Base-by-base conservation (phyloP, 192 early-diverging fungal genomes). In the Linnemannia hyalina region DNA sequence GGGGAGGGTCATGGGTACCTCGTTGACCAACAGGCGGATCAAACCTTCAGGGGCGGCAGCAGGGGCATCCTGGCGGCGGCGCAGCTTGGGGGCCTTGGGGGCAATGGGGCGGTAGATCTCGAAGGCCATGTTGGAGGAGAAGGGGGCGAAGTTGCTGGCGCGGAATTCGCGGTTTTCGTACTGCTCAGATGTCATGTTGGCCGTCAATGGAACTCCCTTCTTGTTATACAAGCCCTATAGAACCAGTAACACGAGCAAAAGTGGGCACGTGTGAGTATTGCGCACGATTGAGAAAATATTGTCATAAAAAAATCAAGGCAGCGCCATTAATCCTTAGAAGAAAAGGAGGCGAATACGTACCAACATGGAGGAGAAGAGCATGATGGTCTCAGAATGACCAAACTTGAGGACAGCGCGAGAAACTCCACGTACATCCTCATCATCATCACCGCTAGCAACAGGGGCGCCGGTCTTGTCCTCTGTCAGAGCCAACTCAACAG, bases 371-470 rank as follows among this genome's bases (percentile, higher is more conserved):
- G 84, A 86, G 32, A 86, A 70, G 71, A 86, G 80, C 3, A 81
- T n/a, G 32, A 86, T 81, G 9, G 84, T 81, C 40, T 86, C 84
- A 23, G 84, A 63, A 38, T 86, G 84, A 0, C 84, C 84, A 78
- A 86, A 86, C 76, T 81, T 86, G 75, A 86, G 77, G 9, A 81
- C 7, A 32, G 74, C 78, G 20, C 70, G 68, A 26, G 68, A 80
- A 29, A 46, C n/a, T 9, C 22, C 23, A 8, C 36, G 32, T 0
- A 3, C 47, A 16, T 52, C 57, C 10, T 42, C 76, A 5, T 73
- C 84, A 20, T 86, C 83, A 20, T 78, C 79, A n/a, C 63, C 63
- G 4, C 32, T 8, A 18, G 47, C 47, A 20, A 0, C 18, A 26
- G 44, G 35, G 13, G 15, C 46, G 22, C 54, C 6, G 0, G 9